Percentiles rank a stretch among this genome's conserved stretches.
Evolutionary conservation across 2,329 filamentous ascomycete genomes (phyloP).

Genomic region (Aspergillus melleus): DNA sequence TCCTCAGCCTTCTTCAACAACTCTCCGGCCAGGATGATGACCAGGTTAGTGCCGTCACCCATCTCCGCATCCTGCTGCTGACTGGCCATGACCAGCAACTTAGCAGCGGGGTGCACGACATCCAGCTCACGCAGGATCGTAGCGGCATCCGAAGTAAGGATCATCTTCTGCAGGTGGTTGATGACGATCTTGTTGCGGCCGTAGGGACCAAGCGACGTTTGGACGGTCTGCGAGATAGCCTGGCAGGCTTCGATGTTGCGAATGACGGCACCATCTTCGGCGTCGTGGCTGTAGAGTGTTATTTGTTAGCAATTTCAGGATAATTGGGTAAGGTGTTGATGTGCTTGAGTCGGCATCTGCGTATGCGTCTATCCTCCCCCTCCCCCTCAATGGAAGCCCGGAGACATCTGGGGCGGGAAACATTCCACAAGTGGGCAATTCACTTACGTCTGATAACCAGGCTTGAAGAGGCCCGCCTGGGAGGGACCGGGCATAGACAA

Average conservation of each 20-base stretch:
- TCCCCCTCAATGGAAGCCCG: neutral
- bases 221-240: conserved; percentile 91
- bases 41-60: conserved; percentile 96
- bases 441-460: conserved; percentile 89
- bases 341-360: neutral
- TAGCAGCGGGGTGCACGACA: conserved; percentile 96
- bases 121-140: conserved; percentile 97
- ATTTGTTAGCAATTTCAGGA: conserved; percentile 12
- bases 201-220: conserved; percentile 95
- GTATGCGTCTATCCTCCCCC: neutral
- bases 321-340: neutral
- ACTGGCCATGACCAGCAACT: conserved; percentile 96
- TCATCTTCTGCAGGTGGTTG: conserved; percentile 99
- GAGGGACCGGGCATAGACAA: conserved; percentile 93
- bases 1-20: conserved; percentile 96
- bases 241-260: conserved; percentile 99
- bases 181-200: conserved; percentile 99
- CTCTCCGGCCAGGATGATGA: conserved; percentile 94
- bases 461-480: conserved; percentile 91
- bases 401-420: conserved; percentile 9
- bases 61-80: conserved; percentile 99
- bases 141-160: conserved; percentile 94
- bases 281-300: conserved; percentile 73
- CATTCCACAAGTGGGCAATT: conserved; percentile 17
- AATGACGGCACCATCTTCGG: conserved; percentile 97